phyloP scores from a whole-genome alignment of 1,284 basidiomycete species.

The Cryptococcus amylolentus region DNA sequence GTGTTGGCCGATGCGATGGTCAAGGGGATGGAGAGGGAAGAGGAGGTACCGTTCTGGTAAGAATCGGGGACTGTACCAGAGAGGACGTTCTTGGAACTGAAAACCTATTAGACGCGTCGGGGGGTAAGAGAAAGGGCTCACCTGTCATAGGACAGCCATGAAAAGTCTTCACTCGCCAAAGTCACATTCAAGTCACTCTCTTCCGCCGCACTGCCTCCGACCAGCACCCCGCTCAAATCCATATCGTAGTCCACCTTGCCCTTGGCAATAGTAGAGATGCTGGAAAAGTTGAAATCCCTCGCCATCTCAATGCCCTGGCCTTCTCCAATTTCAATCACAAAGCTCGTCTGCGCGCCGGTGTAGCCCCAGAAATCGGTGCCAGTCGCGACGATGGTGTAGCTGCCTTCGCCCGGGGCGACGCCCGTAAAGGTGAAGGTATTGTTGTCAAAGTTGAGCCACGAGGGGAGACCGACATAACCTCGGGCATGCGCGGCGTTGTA shows the following conservation, averaged over 20 bases:
- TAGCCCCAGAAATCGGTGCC: constrained; percentile 50
- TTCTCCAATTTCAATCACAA: constrained; percentile 46
- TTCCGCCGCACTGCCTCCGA: constrained; percentile 31
- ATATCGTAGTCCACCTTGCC: constrained; percentile 29
- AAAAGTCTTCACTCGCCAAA: constrained; percentile 35
- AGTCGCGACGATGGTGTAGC: constrained; percentile 44
- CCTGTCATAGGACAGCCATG: constrained; percentile 51
- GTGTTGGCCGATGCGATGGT: constrained; percentile 37
- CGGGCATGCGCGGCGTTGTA: constrained; percentile 51
- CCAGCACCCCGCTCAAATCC: constrained; percentile 28
- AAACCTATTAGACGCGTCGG: background rate
- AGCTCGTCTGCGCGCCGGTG: constrained; percentile 46
- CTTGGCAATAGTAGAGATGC: constrained; percentile 33
- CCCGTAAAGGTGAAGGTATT: constrained; percentile 56
- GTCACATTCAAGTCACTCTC: constrained; percentile 32
- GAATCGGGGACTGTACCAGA: constrained; percentile 48
- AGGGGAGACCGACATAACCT: constrained; percentile 50
- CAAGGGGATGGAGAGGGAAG: constrained; percentile 43
- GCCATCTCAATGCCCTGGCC: constrained; percentile 33
- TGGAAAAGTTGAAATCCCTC: constrained; percentile 19
- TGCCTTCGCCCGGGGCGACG: constrained; percentile 50
- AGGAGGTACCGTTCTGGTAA: constrained; percentile 48
- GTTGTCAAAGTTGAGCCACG: constrained; percentile 55
- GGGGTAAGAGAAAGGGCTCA: constrained; percentile 17
- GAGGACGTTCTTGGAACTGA: constrained; percentile 33